Conservation (phyloP, 1,139 yeast species). For the Pichia sp. region DNA sequence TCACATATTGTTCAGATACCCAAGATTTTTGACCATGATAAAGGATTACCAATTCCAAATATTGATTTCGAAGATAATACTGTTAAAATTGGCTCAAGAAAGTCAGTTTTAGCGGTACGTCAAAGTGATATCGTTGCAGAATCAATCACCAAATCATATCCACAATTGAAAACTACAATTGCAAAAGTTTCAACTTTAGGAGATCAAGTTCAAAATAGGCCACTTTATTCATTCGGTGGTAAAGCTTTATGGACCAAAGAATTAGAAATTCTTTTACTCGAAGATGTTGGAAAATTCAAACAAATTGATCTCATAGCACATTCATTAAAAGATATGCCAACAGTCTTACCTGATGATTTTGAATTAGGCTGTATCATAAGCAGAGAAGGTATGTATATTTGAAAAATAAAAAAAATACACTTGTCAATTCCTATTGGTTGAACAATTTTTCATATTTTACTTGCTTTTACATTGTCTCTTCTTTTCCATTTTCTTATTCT, state of each 20-base stretch:
- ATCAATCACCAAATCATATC: slow-evolving; percentile 51
- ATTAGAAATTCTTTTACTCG: slow-evolving; percentile 65
- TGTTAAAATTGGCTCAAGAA: slow-evolving; percentile 74
- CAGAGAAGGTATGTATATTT: slow-evolving; percentile 52
- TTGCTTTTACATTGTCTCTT: not conserved
- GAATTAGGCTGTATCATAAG: slow-evolving; percentile 80
- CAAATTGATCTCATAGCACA: slow-evolving; percentile 86
- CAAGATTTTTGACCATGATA: slow-evolving; percentile 12
- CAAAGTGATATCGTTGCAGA: slow-evolving; percentile 75
- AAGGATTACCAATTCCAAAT: slow-evolving; percentile 5
- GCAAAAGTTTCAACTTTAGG: slow-evolving; percentile 82
- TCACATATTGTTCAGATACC: slow-evolving; percentile 15
- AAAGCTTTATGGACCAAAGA: slow-evolving; percentile 96
- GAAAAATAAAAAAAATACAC: not conserved
- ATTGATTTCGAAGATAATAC: slow-evolving; percentile 9
- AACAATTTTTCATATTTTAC: not conserved
- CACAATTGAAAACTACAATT: slow-evolving; percentile 60
- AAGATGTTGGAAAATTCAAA: slow-evolving; percentile 57
- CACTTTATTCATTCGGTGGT: slow-evolving; percentile 92
- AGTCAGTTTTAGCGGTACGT: slow-evolving; percentile 76
- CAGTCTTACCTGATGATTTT: slow-evolving; percentile 82
- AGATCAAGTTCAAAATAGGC: slow-evolving; percentile 77
- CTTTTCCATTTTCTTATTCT: not conserved
- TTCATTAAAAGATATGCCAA: slow-evolving; percentile 93
- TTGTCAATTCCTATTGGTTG: not conserved